Evolutionary conservation across 805 yeast genomes (phyloP).

Genomic region (Kazachstania psychrophila): DNA sequence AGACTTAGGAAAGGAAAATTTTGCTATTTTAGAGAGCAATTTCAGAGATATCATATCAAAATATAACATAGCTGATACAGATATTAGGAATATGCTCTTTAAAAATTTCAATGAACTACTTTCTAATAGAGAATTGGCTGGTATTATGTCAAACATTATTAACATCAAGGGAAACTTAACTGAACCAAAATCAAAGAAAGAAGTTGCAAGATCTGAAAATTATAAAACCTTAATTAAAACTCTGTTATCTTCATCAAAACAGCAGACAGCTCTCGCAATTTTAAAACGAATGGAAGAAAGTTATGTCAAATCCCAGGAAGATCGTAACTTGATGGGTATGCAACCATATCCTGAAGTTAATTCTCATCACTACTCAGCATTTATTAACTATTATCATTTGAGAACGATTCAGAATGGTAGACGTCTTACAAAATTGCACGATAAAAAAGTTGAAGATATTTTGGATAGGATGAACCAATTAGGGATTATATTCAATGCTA

Average conservation of each 20-base stretch:
- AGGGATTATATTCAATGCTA: constrained; percentile 29
- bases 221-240: constrained; percentile 22
- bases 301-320: constrained; percentile 3
- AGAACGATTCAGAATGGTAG: constrained; percentile 9
- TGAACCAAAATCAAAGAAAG: constrained; percentile 4
- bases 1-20: neutral
- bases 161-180: constrained; percentile 4
- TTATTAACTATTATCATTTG: constrained; percentile 28
- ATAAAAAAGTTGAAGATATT: constrained; percentile 1
- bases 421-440: constrained; percentile 7
- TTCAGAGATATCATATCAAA: constrained; percentile 13
- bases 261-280: constrained; percentile 28
- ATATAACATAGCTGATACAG: constrained; percentile 10
- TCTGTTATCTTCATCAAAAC: constrained; percentile 17
- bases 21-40: constrained; percentile 14
- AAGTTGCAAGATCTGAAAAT: constrained; percentile 14
- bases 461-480: constrained; percentile 21
- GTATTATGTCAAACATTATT: constrained; percentile 6
- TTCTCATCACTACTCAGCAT: constrained; percentile 35
- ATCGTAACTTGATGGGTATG: constrained; percentile 1
- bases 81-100: constrained; percentile 15
- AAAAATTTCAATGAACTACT: constrained; percentile 13
- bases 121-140: constrained; percentile 13
- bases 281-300: constrained; percentile 28
- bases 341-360: constrained; percentile 32